Evolutionary conservation across 2,329 filamentous ascomycete species (phyloP), one percentile per base, ranked within the genome.

Genomic region (Exophiala mesophila): DNA sequence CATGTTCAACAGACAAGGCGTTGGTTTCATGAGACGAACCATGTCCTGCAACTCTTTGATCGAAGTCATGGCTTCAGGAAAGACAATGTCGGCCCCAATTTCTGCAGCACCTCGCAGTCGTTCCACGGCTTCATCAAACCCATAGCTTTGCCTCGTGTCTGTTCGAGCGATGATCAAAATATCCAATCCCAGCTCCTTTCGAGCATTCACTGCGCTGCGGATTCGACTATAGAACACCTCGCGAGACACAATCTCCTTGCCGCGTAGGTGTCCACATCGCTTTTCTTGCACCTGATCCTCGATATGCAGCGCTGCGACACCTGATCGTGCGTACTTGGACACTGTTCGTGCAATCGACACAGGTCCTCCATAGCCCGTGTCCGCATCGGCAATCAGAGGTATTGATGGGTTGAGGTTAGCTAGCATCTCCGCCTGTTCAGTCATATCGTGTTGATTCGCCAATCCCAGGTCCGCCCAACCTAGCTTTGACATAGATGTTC

Each of bases 261-360:
- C 64, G 2, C 50, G 58, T 0, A 68, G 58, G 36, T 68, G 64
- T 1, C 65, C 65, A 41, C 65, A 68, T n/a, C 63, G 62, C 42
- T 68, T 67, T 7, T 58, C 63, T 42, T 41, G 38, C 6, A 49
- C 38, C 36, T 69, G 62, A 57, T 78, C 76, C 57, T 79, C 76
- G 50, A 78, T 69, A 55, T 78, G 76, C 30, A 78, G 64, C 5
- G 64, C 75, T 2, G 76, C 75, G 2, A 79, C 70, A 15, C 74
- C 74, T 2, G 72, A 65, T 32, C 69, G 67, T 17, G 68, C 66
- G 58, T 77, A 77, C 34, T 69, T 61, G 15, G 65, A 60, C 3
- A 72, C 68, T 3, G 72, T 73, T n/a, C 71, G 65, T 10, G 69
- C 65, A 20, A 74, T 63, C 60, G 65, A 66, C 26, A 65, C 60